Evolutionary conservation across 2,329 filamentous ascomycete genomes (phyloP), one percentile per base, ranked within the genome.

Genomic region (Cladosporium sp.): DNA sequence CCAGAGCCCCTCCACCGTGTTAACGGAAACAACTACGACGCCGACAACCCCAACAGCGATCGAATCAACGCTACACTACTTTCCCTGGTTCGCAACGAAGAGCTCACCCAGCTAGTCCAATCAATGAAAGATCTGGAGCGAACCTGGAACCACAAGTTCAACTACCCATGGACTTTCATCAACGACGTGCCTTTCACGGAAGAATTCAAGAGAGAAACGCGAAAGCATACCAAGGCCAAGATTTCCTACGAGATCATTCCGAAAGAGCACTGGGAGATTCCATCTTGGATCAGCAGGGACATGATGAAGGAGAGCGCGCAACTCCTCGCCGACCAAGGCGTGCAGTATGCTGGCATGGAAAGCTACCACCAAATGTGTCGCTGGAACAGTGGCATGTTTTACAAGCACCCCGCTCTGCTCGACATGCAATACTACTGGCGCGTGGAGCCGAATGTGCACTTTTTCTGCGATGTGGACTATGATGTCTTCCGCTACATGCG

Each of bases 281-380:
- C 93, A 2, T 81, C 82, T 2, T 98, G 91, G 91, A 96, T 98
- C 67, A 90, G 94, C 69, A 73, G 82, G 62, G 86, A 95, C 55
- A 75, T 97, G 25, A 95, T 88, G 72, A 70, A 83, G 33, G 90
- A 95, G 68, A 95, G 90, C 20, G 83, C 88, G 53, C 81, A 88
- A 64, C 80, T 94, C 7, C 79, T 98, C 50, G 78, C 87, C 63
- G 86, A 93, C 65, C 81, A 92, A 62, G 79, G 86, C 8, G 89
- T 98, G 38, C 92, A 97, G 67, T 98, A 98, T 68, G 88, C 88
- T 62, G 79, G 83, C 60, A 88, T 87, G 77, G 72, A 88, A 48
- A 95, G 90, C 42, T 98, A 98, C 72, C 92, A 97, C 71, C 87
- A 97, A 67, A 98, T 98, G 93, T 98, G 93, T 67, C 84, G 93